Conservation (phyloP, 495 filamentous ascomycete species). For the Aspergillus conjunctus region DNA sequence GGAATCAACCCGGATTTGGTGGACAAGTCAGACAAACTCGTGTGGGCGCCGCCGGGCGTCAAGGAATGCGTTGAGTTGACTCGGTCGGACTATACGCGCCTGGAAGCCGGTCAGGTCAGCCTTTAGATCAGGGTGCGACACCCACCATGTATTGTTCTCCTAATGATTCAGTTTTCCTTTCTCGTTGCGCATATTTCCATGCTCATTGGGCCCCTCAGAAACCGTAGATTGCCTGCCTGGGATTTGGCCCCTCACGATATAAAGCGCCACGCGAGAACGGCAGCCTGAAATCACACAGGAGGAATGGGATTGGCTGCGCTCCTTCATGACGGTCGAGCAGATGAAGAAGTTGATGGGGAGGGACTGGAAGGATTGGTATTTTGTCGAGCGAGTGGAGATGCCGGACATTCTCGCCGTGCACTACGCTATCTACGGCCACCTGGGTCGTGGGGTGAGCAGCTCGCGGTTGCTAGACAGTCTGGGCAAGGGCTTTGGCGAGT, state of each 20-base stretch:
- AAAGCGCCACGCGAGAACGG: slow-evolving; percentile 34
- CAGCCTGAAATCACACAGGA: slow-evolving; percentile 30
- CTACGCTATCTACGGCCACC: slow-evolving; percentile 29
- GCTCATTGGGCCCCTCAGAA: too few relatives aligned
- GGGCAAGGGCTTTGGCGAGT: slow-evolving; percentile 36
- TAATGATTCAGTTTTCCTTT: too few relatives aligned
- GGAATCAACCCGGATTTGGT: slow-evolving; percentile 1
- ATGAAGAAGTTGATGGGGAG: slow-evolving; percentile 30
- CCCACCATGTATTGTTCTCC: too few relatives aligned
- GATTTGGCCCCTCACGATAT: slow-evolving; percentile 36
- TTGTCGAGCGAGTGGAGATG: slow-evolving; percentile 27
- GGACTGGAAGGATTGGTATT: slow-evolving; percentile 29
- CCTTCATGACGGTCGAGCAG: slow-evolving; percentile 24
- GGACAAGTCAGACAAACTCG: neutral
- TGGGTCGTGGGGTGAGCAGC: slow-evolving; percentile 33
- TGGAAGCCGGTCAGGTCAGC: neutral
- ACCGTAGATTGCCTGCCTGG: slow-evolving; percentile 28
- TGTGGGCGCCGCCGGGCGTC: neutral
- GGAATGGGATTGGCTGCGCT: slow-evolving; percentile 34
- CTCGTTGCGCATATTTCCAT: too few relatives aligned
- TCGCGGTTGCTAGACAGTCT: slow-evolving; percentile 29
- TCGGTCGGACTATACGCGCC: neutral
- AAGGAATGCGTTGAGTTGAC: neutral
- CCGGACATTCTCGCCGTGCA: slow-evolving; percentile 29
- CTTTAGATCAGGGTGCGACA: neutral